Conservation (phyloP, 148 eudicot genomes). For the Pouteria glomerata region DNA sequence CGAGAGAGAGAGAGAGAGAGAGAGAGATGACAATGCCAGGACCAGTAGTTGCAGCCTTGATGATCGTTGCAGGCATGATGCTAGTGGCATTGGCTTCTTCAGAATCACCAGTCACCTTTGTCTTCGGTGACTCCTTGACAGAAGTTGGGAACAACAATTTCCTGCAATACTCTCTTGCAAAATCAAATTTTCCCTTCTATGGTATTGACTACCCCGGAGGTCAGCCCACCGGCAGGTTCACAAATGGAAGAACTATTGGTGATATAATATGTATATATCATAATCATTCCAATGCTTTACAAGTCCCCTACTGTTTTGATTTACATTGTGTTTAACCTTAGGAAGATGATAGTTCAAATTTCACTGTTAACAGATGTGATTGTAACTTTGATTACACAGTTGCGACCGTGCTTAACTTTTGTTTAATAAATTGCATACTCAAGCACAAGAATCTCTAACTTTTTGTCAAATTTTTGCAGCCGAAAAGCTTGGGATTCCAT, state of each 20-base stretch:
- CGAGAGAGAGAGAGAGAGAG: neutral
- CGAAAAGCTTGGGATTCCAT: slow-evolving; percentile 60
- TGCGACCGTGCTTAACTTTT: too few species aligned
- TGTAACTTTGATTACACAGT: too few species aligned
- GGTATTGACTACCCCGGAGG: slow-evolving; percentile 74
- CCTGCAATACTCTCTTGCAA: slow-evolving; percentile 71
- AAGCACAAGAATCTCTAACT: neutral
- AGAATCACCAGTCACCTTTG: slow-evolving; percentile 41
- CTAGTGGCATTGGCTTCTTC: slow-evolving; percentile 8
- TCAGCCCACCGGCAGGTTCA: slow-evolving; percentile 80
- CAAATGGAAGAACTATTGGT: slow-evolving; percentile 86
- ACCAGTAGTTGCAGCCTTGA: slow-evolving; percentile 3
- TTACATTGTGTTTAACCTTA: too few species aligned
- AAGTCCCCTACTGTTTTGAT: too few species aligned
- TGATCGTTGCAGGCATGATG: slow-evolving; percentile 10
- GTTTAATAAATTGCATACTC: too few species aligned
- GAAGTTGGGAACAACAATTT: slow-evolving; percentile 93
- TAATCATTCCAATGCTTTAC: too few species aligned
- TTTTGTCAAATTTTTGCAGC: slow-evolving; percentile 31
- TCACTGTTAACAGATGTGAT: too few species aligned
- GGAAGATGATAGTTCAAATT: too few species aligned
- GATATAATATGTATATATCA: slow-evolving; percentile 72
- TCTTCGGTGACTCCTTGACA: slow-evolving; percentile 95
- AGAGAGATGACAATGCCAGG: slow-evolving; percentile 9
- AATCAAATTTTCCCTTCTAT: slow-evolving; percentile 67